A percentile compares a stretch with the other conserved stretches of the same genome.
Evolutionary conservation across 768 basidiomycete genomes (phyloP).

Genomic region (Naematelia aurantialba): DNA sequence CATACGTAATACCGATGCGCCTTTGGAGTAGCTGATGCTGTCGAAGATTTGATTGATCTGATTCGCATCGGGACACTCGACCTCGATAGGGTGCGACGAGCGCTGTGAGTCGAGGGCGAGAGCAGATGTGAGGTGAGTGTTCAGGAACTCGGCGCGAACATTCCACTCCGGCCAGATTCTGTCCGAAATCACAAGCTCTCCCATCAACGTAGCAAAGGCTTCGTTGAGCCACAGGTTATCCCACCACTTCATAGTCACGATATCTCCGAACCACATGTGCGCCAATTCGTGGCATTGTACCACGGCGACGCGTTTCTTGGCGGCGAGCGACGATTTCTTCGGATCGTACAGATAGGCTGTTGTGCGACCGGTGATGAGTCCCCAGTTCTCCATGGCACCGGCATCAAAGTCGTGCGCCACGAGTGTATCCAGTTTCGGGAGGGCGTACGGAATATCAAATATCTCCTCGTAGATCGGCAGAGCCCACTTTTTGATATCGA

Average conservation of each 20-base stretch:
- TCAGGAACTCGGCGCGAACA: constrained; percentile 74
- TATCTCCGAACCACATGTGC: constrained; percentile 73
- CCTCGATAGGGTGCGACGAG: constrained; percentile 89
- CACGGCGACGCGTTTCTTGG: constrained; percentile 72
- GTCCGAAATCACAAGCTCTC: constrained; percentile 79
- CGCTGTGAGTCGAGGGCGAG: constrained; percentile 75
- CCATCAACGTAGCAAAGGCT: constrained; percentile 87
- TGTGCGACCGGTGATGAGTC: constrained; percentile 84
- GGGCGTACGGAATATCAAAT: constrained; percentile 85
- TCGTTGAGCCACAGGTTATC: constrained; percentile 52
- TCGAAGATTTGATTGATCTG: constrained; percentile 89
- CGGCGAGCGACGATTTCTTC: constrained; percentile 65
- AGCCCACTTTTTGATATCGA: constrained; percentile 75
- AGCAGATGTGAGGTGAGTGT: constrained; percentile 69
- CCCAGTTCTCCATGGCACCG: constrained; percentile 73
- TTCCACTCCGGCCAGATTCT: constrained; percentile 72
- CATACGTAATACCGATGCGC: constrained; percentile 80
- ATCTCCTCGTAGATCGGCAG: constrained; percentile 87
- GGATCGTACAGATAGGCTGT: constrained; percentile 74
- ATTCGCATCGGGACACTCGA: constrained; percentile 80
- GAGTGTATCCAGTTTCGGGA: constrained; percentile 91
- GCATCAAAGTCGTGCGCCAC: constrained; percentile 85
- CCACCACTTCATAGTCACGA: constrained; percentile 74
- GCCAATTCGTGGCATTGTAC: constrained; percentile 72
- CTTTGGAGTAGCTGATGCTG: constrained; percentile 73